Conservation (phyloP, 148 eudicot species). For the Rhododendron vialii region DNA sequence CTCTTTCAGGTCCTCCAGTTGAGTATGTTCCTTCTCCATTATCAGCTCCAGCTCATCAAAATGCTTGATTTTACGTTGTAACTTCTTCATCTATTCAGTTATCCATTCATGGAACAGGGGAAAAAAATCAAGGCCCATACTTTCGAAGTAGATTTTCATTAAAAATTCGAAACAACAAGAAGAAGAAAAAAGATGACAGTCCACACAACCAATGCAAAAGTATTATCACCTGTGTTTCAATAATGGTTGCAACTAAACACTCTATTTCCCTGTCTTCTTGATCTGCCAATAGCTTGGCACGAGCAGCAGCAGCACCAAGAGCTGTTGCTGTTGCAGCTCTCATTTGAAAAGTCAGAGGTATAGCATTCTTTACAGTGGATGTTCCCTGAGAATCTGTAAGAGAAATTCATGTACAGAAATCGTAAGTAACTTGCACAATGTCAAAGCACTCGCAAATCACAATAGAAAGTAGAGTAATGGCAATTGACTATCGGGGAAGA, state of each 20-base stretch:
- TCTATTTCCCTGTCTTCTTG: conserved; percentile 89
- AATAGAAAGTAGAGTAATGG: neutral
- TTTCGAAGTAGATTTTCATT: neutral
- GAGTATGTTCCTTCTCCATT: conserved; percentile 62
- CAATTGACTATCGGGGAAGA: neutral
- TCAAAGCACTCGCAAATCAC: neutral
- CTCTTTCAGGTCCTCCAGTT: conserved; percentile 63
- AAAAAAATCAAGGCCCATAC: conserved; percentile 10
- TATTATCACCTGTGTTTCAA: conserved; percentile 67
- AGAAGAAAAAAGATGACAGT: neutral
- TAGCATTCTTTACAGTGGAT: conserved; percentile 31
- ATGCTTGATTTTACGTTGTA: conserved; percentile 56
- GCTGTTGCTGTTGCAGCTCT: conserved; percentile 85
- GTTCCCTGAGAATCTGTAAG: conserved; percentile 41
- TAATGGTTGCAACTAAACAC: conserved; percentile 51
- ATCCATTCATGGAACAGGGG: neutral
- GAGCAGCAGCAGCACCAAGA: conserved; percentile 96
- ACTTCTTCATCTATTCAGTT: conserved; percentile 58
- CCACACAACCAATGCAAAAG: neutral
- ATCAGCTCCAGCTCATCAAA: conserved; percentile 60
- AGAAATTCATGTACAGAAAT: conserved; percentile 3
- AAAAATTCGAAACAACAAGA: neutral
- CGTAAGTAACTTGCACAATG: neutral
- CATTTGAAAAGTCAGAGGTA: conserved; percentile 61
- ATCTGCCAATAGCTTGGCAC: conserved; percentile 83